phyloP scores from a whole-genome alignment of 2,329 filamentous ascomycete species.

The Penicillium sp. region DNA sequence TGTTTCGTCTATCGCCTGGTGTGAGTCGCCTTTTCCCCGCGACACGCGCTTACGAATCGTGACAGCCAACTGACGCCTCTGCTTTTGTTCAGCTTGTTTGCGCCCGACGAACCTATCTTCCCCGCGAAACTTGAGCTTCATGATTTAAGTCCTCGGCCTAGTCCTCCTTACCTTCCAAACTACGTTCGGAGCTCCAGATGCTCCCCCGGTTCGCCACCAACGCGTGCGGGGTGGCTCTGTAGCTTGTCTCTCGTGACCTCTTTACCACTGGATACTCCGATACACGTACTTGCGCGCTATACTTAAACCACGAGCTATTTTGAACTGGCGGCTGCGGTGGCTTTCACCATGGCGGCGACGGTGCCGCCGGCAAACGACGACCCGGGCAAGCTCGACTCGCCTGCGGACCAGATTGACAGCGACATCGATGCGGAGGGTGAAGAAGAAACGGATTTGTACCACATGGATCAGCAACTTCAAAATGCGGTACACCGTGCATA shows the following conservation, averaged over 20 bases:
- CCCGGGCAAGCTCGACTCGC: constrained; percentile 30
- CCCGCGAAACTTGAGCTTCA: neutral
- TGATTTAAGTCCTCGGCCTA: neutral
- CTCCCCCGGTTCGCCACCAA: constrained; percentile 22
- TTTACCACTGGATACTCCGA: constrained; percentile 9
- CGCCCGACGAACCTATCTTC: constrained; percentile 7
- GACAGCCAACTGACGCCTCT: constrained; percentile 17
- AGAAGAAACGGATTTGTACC: constrained; percentile 43
- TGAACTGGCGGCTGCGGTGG: constrained; percentile 40
- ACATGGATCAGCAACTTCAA: constrained; percentile 40
- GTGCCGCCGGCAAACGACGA: constrained; percentile 40
- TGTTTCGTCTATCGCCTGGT: constrained; percentile 3
- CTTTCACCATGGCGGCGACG: constrained; percentile 42
- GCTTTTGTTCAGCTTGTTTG: constrained; percentile 19
- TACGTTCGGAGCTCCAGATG: constrained; percentile 20
- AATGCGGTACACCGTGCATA: constrained; percentile 39
- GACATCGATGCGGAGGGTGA: constrained; percentile 47
- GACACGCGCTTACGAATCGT: constrained; percentile 20
- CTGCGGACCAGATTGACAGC: constrained; percentile 37
- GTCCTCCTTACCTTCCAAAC: neutral
- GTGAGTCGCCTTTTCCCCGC: constrained; percentile 16
- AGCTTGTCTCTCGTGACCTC: constrained; percentile 26
- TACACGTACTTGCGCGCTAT: constrained; percentile 5
- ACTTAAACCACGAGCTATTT: constrained; percentile 9
- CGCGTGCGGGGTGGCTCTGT: constrained; percentile 29